phyloP scores from a whole-genome alignment of 2,329 filamentous ascomycete species.

The Exophiala phaeomuriformis region DNA sequence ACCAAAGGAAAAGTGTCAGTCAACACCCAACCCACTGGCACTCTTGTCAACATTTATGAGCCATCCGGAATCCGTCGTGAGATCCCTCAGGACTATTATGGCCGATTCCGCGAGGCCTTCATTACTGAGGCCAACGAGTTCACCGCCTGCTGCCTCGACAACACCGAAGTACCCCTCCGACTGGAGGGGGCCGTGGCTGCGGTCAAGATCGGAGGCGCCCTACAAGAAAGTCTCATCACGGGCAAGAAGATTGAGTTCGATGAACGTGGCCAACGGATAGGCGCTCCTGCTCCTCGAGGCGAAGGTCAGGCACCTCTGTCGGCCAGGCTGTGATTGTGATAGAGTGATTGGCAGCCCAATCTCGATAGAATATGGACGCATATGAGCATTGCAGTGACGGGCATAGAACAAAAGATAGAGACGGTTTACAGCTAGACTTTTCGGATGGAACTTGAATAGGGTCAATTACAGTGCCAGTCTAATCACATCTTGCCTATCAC shows the following conservation, averaged over 20 bases:
- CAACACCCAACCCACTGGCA: conserved; percentile 51
- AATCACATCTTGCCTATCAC: too few species aligned
- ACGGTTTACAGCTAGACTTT: too few species aligned
- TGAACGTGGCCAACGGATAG: conserved; percentile 43
- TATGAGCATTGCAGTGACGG: background rate
- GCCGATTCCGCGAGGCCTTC: conserved; percentile 56
- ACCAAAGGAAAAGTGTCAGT: conserved; percentile 57
- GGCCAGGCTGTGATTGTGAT: conserved; percentile 10
- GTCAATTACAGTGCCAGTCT: too few species aligned
- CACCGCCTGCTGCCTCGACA: conserved; percentile 51
- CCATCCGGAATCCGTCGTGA: conserved; percentile 49
- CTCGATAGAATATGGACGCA: background rate
- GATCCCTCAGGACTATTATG: conserved; percentile 57
- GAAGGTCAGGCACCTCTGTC: background rate
- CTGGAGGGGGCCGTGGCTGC: conserved; percentile 50
- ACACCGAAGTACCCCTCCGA: conserved; percentile 50
- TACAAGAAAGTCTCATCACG: conserved; percentile 51
- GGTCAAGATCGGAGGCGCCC: conserved; percentile 53
- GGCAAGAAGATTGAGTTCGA: conserved; percentile 55
- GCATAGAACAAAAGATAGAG: background rate
- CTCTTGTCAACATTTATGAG: conserved; percentile 51
- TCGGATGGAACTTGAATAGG: too few species aligned
- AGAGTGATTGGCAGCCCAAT: background rate
- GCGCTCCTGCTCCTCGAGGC: background rate
- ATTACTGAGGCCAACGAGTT: conserved; percentile 59